Evolutionary conservation across 352 stramenopile species (phyloP).

Genomic region (Phytopythium litorale): DNA sequence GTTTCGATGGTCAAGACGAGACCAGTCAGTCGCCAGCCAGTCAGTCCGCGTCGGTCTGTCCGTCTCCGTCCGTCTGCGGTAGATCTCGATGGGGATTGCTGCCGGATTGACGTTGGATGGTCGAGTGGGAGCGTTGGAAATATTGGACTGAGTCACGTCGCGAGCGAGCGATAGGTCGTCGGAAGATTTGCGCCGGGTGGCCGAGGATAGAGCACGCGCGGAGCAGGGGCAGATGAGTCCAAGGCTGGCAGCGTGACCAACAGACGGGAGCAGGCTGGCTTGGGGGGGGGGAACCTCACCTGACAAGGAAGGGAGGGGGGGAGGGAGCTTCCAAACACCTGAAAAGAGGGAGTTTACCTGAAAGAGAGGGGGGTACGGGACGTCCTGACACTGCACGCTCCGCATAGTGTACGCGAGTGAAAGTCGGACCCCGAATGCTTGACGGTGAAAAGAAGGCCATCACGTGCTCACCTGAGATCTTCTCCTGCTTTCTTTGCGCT

Average conservation of each 20-base stretch:
- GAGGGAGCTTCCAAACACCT: too few relatives aligned
- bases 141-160: conserved; percentile 7
- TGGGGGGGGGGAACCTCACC: neutral
- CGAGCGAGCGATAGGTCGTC: neutral
- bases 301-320: neutral
- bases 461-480: conserved; percentile 2
- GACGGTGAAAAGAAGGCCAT: neutral
- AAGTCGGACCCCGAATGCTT: neutral
- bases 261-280: neutral
- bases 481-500: neutral
- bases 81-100: conserved; percentile 2
- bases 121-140: conserved; percentile 7
- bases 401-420: neutral
- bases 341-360: neutral
- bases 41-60: neutral
- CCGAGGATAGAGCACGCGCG: neutral
- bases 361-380: neutral
- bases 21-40: conserved; percentile 1
- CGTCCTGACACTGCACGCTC: neutral
- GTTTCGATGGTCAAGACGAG: conserved; percentile 3
- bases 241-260: neutral
- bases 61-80: neutral
- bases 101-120: conserved; percentile 4
- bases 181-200: neutral
- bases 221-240: neutral